These are phyloP conservation scores for Umbelopsis sp. DNA, from an alignment of 192 early-diverging fungal species.

Conservation along the genomic window DNA sequence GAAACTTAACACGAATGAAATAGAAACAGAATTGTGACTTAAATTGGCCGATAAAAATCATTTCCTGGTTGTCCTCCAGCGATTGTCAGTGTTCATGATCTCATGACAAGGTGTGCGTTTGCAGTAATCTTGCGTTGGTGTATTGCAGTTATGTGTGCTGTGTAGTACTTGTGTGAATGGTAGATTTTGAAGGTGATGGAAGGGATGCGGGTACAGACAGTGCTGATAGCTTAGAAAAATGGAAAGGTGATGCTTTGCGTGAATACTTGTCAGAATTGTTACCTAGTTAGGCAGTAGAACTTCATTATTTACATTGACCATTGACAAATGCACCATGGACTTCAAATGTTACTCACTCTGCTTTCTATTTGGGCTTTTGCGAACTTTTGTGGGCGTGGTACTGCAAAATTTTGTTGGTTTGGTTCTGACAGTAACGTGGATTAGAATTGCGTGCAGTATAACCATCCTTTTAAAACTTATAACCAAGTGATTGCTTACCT, in stretches of 20 bases:
- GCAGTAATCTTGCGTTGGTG: too few species aligned
- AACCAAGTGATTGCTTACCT: background rate
- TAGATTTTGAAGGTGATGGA: background rate
- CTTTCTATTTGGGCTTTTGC: background rate
- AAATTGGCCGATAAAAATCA: too few species aligned
- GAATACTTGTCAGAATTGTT: background rate
- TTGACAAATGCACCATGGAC: background rate
- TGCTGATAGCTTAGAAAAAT: slow-evolving; percentile 2
- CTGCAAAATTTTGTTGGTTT: background rate
- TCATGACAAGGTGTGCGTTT: too few species aligned
- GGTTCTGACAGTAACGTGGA: too few species aligned
- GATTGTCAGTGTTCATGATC: too few species aligned
- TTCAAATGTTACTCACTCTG: background rate
- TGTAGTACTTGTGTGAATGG: background rate
- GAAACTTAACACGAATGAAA: too few species aligned
- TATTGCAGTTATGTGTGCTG: too few species aligned
- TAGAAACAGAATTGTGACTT: too few species aligned
- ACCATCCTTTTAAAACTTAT: background rate
- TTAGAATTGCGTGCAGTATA: too few species aligned
- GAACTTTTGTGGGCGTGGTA: slow-evolving; percentile 1
- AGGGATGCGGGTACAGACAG: background rate
- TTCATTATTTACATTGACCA: too few species aligned
- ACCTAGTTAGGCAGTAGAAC: too few species aligned
- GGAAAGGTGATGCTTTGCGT: slow-evolving; percentile 12
- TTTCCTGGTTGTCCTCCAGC: too few species aligned